Conservation (phyloP, 306 rosid genomes). For the Rosa persica region DNA sequence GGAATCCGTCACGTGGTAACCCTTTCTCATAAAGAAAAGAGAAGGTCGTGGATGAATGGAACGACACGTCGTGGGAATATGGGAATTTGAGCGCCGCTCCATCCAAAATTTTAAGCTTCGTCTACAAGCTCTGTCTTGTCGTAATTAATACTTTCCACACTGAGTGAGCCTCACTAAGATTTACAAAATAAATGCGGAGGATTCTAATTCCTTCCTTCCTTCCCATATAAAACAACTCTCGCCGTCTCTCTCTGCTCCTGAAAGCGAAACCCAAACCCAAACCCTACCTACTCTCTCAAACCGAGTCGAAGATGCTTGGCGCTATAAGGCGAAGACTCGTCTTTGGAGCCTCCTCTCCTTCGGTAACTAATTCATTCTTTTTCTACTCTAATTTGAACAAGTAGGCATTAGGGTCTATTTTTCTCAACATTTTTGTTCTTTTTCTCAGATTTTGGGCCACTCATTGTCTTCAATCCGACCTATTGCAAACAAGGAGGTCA, state of each 20-base stretch:
- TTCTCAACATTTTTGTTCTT: neutral
- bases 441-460: conserved; percentile 44
- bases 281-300: neutral
- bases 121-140: neutral
- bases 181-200: neutral
- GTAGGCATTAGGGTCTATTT: neutral
- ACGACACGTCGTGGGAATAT: neutral
- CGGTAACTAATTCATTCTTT: conserved; percentile 17
- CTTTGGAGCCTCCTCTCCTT: conserved; percentile 54
- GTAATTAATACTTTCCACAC: neutral
- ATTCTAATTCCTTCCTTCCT: neutral
- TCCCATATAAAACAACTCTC: neutral
- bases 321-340: conserved; percentile 68
- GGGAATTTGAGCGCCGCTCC: neutral
- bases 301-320: conserved; percentile 44
- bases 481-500: conserved; percentile 51
- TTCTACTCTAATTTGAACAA: neutral
- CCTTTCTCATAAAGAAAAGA: no score
- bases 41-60: neutral
- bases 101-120: neutral
- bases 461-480: conserved; percentile 40
- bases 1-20: no score
- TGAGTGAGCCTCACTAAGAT: neutral
- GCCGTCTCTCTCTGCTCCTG: neutral
- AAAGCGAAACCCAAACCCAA: neutral